Evolutionary conservation across 345 rosid genomes (phyloP).

Genomic region (Lepidium africanum): DNA sequence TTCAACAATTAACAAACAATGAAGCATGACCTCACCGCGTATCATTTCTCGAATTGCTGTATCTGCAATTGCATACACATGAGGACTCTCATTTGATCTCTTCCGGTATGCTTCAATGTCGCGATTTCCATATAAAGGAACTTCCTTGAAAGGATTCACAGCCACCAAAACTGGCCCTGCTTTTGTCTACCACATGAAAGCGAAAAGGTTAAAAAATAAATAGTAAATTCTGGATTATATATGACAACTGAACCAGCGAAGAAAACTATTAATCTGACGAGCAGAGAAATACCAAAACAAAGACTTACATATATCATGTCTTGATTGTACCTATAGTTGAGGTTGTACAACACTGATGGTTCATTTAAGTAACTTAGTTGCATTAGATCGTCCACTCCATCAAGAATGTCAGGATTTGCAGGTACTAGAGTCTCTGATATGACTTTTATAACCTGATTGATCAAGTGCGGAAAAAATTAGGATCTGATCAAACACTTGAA

Average conservation of each 20-base stretch:
- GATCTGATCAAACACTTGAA: conserved; percentile 12
- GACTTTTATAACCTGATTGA: conserved; percentile 54
- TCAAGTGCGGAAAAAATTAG: background rate
- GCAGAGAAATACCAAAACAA: conserved; percentile 4
- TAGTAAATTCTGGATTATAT: background rate
- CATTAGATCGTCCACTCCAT: conserved; percentile 98
- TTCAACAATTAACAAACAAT: background rate
- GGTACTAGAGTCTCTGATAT: conserved; percentile 65
- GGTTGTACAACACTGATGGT: conserved; percentile 91
- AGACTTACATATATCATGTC: conserved; percentile 89
- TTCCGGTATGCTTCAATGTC: conserved; percentile 78
- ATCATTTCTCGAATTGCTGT: conserved; percentile 97
- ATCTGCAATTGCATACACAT: conserved; percentile 95
- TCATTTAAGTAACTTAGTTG: conserved; percentile 97
- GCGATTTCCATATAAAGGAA: conserved; percentile 77
- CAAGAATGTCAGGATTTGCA: conserved; percentile 97
- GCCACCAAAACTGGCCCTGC: conserved; percentile 99
- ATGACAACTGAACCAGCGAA: conserved; percentile 4
- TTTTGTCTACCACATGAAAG: conserved; percentile 60
- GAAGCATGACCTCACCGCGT: conserved; percentile 53
- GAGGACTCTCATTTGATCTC: conserved; percentile 70
- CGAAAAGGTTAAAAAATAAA: background rate
- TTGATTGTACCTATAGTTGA: conserved; percentile 75
- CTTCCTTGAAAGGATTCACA: conserved; percentile 90
- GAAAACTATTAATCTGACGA: background rate